These are phyloP conservation scores for Knufia fluminis DNA, from an alignment of 2,329 filamentous ascomycete species.

Conservation along the genomic window DNA sequence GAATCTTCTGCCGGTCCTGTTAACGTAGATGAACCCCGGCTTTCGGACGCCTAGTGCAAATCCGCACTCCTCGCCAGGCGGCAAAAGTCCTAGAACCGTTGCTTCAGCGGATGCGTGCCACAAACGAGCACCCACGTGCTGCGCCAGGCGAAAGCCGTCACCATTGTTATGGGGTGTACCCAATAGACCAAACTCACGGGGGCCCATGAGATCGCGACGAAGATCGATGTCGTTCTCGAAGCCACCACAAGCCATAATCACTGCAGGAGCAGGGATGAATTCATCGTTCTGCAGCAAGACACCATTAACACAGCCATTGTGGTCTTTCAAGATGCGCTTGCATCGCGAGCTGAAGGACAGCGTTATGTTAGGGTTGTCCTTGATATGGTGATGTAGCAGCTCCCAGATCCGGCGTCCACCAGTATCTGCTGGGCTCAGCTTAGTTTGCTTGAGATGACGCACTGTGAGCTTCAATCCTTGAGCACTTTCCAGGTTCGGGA, in stretches of 20 bases:
- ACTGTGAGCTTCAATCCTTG: constrained; percentile 1
- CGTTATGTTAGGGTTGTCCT: background rate
- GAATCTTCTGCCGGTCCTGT: background rate
- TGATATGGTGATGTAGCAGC: constrained; percentile 2
- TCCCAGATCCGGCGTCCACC: background rate
- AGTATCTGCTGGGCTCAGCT: background rate
- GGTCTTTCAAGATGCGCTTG: constrained; percentile 1
- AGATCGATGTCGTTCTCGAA: constrained; percentile 1
- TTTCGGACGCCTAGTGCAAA: background rate
- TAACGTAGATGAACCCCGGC: background rate
- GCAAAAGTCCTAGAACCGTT: background rate
- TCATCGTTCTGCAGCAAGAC: background rate
- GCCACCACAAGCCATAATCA: background rate
- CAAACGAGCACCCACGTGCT: background rate
- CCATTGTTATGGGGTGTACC: constrained; percentile 1
- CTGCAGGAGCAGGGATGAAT: background rate
- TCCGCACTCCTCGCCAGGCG: background rate
- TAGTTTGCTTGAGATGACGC: background rate
- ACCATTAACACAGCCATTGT: constrained; percentile 1
- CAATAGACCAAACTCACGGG: background rate
- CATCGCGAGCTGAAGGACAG: background rate
- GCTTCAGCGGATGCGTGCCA: background rate
- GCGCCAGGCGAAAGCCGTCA: background rate
- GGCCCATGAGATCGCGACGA: background rate
- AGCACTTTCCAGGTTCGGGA: background rate